Conservation (phyloP, 352 stramenopile species). For the Phytophthora boehmeriae region DNA sequence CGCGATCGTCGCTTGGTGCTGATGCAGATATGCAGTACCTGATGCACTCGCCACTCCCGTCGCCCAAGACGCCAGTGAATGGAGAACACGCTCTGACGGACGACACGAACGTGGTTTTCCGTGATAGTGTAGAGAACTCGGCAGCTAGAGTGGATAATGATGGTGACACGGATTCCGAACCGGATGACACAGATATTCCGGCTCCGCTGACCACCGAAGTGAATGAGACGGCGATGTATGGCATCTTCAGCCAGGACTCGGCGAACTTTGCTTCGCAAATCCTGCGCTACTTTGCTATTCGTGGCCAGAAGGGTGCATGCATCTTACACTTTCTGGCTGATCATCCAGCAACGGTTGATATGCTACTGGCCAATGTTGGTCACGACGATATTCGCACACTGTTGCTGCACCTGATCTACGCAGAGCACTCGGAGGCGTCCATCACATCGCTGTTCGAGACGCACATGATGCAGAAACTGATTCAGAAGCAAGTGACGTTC, state of each 20-base stretch:
- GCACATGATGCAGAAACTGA: slow-evolving; percentile 75
- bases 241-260: slow-evolving; percentile 78
- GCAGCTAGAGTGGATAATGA: slow-evolving; percentile 27
- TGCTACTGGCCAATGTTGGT: slow-evolving; percentile 81
- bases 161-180: slow-evolving; percentile 42
- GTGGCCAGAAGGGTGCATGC: slow-evolving; percentile 76
- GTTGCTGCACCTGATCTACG: slow-evolving; percentile 83
- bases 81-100: slow-evolving; percentile 1
- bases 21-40: slow-evolving; percentile 17
- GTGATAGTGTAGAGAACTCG: slow-evolving; percentile 29
- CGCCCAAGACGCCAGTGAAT: slow-evolving; percentile 25
- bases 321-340: slow-evolving; percentile 74
- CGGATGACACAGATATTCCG: slow-evolving; percentile 41
- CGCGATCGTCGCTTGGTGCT: slow-evolving; percentile 27
- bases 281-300: slow-evolving; percentile 80
- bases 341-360: slow-evolving; percentile 61
- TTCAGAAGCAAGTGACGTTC: slow-evolving; percentile 80
- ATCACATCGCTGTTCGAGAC: slow-evolving; percentile 78
- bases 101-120: background rate
- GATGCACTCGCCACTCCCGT: slow-evolving; percentile 30
- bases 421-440: slow-evolving; percentile 78
- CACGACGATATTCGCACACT: slow-evolving; percentile 83
- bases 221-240: slow-evolving; percentile 54
- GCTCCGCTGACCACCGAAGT: slow-evolving; percentile 42
- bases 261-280: slow-evolving; percentile 85